A percentile compares a stretch with the other conserved stretches of the same genome.
phyloP scores from a whole-genome alignment of 805 yeast genomes.

The Hanseniaspora lindneri region DNA sequence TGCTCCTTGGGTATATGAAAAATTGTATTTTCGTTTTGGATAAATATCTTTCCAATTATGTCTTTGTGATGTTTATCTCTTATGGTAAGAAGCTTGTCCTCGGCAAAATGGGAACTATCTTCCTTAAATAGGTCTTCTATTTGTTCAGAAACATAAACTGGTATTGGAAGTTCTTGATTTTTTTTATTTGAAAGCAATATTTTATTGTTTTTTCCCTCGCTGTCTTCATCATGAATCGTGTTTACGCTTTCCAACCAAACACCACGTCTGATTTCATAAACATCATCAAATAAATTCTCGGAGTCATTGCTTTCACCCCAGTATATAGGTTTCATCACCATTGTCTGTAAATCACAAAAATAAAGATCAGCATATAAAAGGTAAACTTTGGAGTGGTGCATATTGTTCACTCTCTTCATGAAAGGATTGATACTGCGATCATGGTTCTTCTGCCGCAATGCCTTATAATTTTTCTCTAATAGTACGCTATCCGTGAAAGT shows the following conservation, averaged over 20 bases:
- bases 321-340: conserved; percentile 10
- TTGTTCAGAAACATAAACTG: conserved; percentile 4
- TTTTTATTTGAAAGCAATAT: background rate
- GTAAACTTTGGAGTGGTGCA: too few species aligned
- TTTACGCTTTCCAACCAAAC: conserved; percentile 7
- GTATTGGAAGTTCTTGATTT: background rate
- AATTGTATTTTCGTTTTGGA: conserved; percentile 11
- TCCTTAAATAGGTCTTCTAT: background rate
- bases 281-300: background rate
- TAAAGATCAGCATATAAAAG: conserved; percentile 1
- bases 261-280: conserved; percentile 14
- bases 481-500: background rate
- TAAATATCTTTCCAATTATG: conserved; percentile 4
- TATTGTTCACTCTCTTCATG: too few species aligned
- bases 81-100: conserved; percentile 8
- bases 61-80: background rate
- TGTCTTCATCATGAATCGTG: background rate
- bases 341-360: background rate
- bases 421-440: too few species aligned
- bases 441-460: too few species aligned
- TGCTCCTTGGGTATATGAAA: conserved; percentile 12
- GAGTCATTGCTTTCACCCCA: conserved; percentile 2
- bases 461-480: background rate
- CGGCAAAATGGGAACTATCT: background rate
- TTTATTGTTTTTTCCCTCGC: background rate